Percentiles rank a stretch among this genome's conserved stretches.
These are phyloP conservation scores for Ambrosia hybrid DNA, from an alignment of 140 eudicot genomes.

Conservation along the genomic window DNA sequence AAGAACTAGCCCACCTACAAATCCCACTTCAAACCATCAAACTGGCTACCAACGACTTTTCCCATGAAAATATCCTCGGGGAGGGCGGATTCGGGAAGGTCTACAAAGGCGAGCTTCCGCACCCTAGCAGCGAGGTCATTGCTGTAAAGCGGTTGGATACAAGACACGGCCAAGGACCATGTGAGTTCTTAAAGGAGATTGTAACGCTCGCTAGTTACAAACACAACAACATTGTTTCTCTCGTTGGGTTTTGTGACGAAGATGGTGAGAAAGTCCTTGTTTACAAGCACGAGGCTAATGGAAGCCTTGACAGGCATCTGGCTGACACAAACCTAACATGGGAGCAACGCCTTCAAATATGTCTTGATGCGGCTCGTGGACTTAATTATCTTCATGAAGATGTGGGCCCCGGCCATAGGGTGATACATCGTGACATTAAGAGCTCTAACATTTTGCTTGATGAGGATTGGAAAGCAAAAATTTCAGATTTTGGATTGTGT, in stretches of 20 bases:
- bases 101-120: neutral
- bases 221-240: neutral
- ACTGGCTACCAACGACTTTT: neutral
- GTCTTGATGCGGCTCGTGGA: slow-evolving; percentile 21
- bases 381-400: slow-evolving; percentile 5
- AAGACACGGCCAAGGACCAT: neutral
- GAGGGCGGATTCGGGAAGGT: neutral
- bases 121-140: neutral
- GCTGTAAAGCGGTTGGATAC: neutral
- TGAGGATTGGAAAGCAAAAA: neutral
- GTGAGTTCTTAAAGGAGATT: neutral
- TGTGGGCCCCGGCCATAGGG: neutral
- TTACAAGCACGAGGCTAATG: slow-evolving; percentile 4
- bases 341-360: slow-evolving; percentile 13
- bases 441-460: neutral
- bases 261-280: slow-evolving; percentile 5
- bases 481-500: neutral
- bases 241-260: slow-evolving; percentile 12
- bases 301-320: slow-evolving; percentile 8
- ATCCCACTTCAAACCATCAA: neutral
- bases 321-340: neutral
- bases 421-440: slow-evolving; percentile 14
- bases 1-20: no score
- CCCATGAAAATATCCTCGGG: neutral
- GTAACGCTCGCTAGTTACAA: neutral